Conservation (phyloP, 257 asterid genomes). For the Mentha longifolia region DNA sequence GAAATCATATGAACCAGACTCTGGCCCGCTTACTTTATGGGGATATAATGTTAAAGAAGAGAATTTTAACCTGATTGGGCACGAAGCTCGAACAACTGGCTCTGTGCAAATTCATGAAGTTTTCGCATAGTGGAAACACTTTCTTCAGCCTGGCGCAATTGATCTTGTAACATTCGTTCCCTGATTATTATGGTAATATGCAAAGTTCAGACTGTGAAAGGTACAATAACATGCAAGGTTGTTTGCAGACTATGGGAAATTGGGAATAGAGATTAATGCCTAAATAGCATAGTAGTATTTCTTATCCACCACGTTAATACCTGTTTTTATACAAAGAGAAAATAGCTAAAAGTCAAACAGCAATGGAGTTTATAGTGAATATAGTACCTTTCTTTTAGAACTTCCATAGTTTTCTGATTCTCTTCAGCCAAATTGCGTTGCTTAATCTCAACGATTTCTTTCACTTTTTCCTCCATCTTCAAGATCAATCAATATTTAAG, state of each 20-base stretch:
- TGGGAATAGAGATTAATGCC: constrained; percentile 21
- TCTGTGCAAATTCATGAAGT: constrained; percentile 97
- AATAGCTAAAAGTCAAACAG: no score
- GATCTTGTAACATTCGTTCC: constrained; percentile 92
- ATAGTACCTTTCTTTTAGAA: constrained; percentile 83
- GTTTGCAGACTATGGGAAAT: constrained; percentile 7
- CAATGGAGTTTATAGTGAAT: constrained; percentile 25
- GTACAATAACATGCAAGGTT: constrained; percentile 32
- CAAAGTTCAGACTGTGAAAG: constrained; percentile 27
- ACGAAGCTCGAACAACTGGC: constrained; percentile 94
- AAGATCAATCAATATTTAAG: constrained; percentile 30
- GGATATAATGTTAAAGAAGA: constrained; percentile 19
- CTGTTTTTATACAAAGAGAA: constrained; percentile 17
- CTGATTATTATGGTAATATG: constrained; percentile 51
- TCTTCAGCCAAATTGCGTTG: constrained; percentile 99
- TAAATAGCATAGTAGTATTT: background rate
- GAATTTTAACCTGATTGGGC: constrained; percentile 89
- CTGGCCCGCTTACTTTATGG: constrained; percentile 15
- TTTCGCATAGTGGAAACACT: constrained; percentile 97
- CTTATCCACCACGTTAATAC: background rate
- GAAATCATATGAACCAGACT: background rate
- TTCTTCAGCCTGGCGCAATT: constrained; percentile 91
- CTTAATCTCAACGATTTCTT: constrained; percentile 96
- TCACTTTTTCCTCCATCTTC: constrained; percentile 98
- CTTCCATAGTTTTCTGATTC: constrained; percentile 96